A percentile compares a stretch with the other conserved stretches of the same genome.
phyloP scores from a whole-genome alignment of 2,329 filamentous ascomycete genomes.

The Talaromyces funiculosus region DNA sequence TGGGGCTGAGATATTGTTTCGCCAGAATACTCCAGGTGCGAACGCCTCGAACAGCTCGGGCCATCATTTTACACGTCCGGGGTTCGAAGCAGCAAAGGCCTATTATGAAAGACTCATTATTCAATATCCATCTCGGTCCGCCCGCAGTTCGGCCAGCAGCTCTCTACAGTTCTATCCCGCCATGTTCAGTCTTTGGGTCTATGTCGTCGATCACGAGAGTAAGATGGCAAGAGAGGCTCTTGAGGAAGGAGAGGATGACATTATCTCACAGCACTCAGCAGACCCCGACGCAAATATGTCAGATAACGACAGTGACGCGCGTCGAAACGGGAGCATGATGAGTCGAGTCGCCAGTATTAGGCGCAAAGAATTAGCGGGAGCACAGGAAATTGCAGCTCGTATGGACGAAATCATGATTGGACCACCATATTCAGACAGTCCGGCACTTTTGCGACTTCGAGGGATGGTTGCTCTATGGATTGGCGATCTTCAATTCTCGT shows the following conservation, averaged over 20 bases:
- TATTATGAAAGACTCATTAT: conserved; percentile 77
- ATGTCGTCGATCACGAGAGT: conserved; percentile 61
- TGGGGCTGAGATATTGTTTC: conserved; percentile 76
- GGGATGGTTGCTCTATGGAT: conserved; percentile 72
- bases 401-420: conserved; percentile 67
- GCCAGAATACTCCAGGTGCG: conserved; percentile 24
- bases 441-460: conserved; percentile 62
- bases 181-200: conserved; percentile 75
- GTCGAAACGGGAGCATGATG: conserved; percentile 33
- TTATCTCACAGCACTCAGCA: conserved; percentile 23
- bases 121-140: conserved; percentile 65
- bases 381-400: conserved; percentile 58
- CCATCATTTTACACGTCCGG: conserved; percentile 40
- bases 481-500: conserved; percentile 55
- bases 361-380: conserved; percentile 50
- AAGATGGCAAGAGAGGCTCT: conserved; percentile 40
- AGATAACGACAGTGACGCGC: conserved; percentile 17
- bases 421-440: conserved; percentile 64
- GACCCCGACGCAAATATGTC: conserved; percentile 25
- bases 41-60: conserved; percentile 9
- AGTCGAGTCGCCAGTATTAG: conserved; percentile 36
- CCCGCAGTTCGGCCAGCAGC: conserved; percentile 54
- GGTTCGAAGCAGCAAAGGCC: conserved; percentile 53
- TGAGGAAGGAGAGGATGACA: conserved; percentile 21
- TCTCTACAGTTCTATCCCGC: conserved; percentile 75